Evolutionary conservation across 768 basidiomycete genomes (phyloP).

Genomic region (Chalciporus piperatus): DNA sequence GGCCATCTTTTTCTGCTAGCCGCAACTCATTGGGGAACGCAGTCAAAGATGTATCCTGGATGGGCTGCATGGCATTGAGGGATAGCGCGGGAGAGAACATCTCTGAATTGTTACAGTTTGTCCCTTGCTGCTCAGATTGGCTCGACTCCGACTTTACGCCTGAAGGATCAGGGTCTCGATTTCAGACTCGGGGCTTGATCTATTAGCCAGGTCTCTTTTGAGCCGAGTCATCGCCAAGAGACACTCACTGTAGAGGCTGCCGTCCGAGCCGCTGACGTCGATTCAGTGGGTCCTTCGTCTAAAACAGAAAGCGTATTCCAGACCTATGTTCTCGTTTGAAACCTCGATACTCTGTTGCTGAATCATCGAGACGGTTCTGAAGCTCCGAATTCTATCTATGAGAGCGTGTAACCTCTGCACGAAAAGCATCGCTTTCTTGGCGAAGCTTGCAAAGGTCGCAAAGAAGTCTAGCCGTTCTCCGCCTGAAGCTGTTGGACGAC

Average conservation of each 20-base stretch:
- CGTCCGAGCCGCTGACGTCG: background rate
- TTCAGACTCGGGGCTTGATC: background rate
- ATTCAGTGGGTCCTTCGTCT: constrained; percentile 3
- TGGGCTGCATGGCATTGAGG: constrained; percentile 80
- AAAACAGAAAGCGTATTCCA: constrained; percentile 2
- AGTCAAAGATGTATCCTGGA: constrained; percentile 90
- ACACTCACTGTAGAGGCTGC: background rate
- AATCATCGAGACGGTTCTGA: constrained; percentile 20
- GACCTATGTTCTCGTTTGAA: constrained; percentile 22
- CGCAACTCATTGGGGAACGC: constrained; percentile 7
- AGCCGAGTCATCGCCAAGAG: too few relatives aligned
- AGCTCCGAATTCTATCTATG: constrained; percentile 23
- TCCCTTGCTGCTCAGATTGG: too few relatives aligned
- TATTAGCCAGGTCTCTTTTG: background rate
- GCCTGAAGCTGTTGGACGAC: constrained; percentile 26
- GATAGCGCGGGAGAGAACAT: too few relatives aligned
- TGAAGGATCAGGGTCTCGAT: background rate
- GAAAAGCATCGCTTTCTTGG: constrained; percentile 26
- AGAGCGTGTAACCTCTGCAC: constrained; percentile 16
- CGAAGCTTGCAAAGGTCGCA: constrained; percentile 26
- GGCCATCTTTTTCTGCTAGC: background rate
- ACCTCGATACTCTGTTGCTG: constrained; percentile 20
- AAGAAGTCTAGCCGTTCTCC: constrained; percentile 20
- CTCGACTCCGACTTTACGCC: constrained; percentile 4
- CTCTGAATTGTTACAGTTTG: too few relatives aligned